Evolutionary conservation across 805 yeast genomes (phyloP), one percentile per base, ranked within the genome.

Genomic region (Ogataea angusta): DNA sequence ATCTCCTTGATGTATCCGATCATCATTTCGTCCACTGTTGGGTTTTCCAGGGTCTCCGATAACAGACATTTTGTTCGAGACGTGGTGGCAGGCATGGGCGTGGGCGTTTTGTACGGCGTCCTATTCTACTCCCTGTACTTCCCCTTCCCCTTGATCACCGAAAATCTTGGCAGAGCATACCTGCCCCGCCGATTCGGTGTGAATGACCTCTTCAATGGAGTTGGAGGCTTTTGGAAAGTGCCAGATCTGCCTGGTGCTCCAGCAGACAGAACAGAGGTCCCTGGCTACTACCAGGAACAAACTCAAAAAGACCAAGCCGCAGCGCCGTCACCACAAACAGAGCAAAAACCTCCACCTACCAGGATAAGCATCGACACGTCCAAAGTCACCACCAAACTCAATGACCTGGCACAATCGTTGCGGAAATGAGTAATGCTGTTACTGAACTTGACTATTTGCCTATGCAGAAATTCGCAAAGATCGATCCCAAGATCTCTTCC

Each of bases 401-500:
- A 24, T 18, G 29, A 36, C 10, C 13, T 38, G 14, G 14, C 41
- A 5, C 41, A 38, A n/a, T 34, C 40, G 16, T 30, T 30, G 26
- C 29, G 18, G 15, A 38, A 19, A 25, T 45, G 17, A n/a, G n/a
- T 27, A 12, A 24, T 24, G 14, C 3, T 12, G n/a, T 9, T 24
- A 24, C 2, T 24, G 10, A 5, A 6, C 3, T 19, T 1, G 9
- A 16, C 32, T 51, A 91, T 61, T 91, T 91, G 0, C 99, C 99
- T 16, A 93, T 88, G 62, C 99, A 93, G 59, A 93, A 93, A 46
- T 80, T 84, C 2, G 95, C 81, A 57, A 93, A 93, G 0, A 93
- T 93, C 1, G 86, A 91, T 1, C 93, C 96, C 5, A 93, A 67
- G 0, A 93, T 80, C 56, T 93, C 98, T 52, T 93, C 97, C 0